phyloP scores from a whole-genome alignment of 345 rosid species.

The Leavenworthia alabamica region DNA sequence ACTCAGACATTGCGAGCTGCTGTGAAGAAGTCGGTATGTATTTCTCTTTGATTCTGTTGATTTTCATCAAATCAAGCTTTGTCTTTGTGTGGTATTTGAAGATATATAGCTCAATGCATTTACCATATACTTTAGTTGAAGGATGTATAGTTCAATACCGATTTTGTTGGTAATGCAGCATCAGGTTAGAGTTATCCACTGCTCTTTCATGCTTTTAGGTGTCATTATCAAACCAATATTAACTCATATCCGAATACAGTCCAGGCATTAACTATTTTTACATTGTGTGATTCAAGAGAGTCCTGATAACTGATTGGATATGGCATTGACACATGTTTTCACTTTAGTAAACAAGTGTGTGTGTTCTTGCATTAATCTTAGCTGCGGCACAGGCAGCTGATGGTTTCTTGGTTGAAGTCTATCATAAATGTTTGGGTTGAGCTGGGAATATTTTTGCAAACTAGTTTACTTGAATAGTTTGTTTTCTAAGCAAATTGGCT shows the following conservation, averaged over 20 bases:
- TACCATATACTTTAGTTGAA: not conserved
- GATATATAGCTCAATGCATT: not conserved
- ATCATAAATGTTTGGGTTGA: not conserved
- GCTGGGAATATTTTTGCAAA: not conserved
- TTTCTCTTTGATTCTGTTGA: constrained; percentile 8
- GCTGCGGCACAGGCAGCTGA: not conserved
- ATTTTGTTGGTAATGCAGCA: not conserved
- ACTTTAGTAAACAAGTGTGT: not conserved
- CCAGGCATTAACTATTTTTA: not conserved
- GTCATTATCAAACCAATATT: not conserved
- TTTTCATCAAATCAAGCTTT: not conserved
- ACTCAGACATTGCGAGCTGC: constrained; percentile 34
- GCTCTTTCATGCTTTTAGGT: not conserved
- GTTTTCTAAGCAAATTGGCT: not conserved
- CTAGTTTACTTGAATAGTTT: not conserved
- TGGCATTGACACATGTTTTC: not conserved
- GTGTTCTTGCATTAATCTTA: constrained; percentile 2
- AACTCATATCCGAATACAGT: not conserved
- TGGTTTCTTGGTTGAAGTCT: constrained; percentile 1
- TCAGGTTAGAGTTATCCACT: constrained; percentile 1
- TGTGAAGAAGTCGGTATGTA: constrained; percentile 68
- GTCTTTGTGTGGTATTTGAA: not conserved
- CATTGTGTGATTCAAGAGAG: not conserved
- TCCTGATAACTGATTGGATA: not conserved
- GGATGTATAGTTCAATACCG: not conserved